Evolutionary conservation across 768 basidiomycete genomes (phyloP), one percentile per base, ranked within the genome.

Genomic region (Phaffia tasmanica): DNA sequence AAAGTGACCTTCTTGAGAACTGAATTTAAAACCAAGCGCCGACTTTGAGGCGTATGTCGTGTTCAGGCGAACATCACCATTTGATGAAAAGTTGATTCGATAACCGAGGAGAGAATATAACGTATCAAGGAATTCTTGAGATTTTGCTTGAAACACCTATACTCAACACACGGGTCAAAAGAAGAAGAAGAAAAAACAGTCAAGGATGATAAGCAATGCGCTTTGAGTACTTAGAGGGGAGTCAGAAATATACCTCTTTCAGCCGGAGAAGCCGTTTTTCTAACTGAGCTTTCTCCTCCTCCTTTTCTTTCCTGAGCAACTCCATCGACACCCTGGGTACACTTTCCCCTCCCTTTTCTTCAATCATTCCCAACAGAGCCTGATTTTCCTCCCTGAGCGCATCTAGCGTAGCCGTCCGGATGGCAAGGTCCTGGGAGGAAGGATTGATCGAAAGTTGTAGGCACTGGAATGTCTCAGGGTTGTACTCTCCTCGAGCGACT

Each of bases 41-140:
- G 95, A 93, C 62, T 82, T 82, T 7, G 89, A 83, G 70, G 95
- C 92, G 77, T 86, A 97, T 71, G 89, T 81, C n/a, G 86, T 87
- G 5, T 91, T 93, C 68, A 95, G 84, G 25, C 88, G 82, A 58
- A 97, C 86, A 71, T 89, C 76, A 0, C 92, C 93, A 60, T 89
- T 90, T 19, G 87, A 88, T 73, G 88, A 88, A 74, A 97, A 95
- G 1, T 86, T 85, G 59, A 97, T 82, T 72, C 94, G 90, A 73
- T 91, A 85, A 7, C 93, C 94, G 0, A 97, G 82, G 58, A 98
- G 86, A 0, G 87, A 85, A 4, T 86, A 85, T 67, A 97, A 87
- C 7, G 91, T 86, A 73, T 93, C 89, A 49, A 88, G 83, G 79
- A 98, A 94, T 73, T 97, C 92, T 67, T 86, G 83, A 11, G 86